A percentile compares a stretch with the other conserved stretches of the same genome.
Conservation (phyloP, 78 protist species). For the Chrysochromulina tobinii region DNA sequence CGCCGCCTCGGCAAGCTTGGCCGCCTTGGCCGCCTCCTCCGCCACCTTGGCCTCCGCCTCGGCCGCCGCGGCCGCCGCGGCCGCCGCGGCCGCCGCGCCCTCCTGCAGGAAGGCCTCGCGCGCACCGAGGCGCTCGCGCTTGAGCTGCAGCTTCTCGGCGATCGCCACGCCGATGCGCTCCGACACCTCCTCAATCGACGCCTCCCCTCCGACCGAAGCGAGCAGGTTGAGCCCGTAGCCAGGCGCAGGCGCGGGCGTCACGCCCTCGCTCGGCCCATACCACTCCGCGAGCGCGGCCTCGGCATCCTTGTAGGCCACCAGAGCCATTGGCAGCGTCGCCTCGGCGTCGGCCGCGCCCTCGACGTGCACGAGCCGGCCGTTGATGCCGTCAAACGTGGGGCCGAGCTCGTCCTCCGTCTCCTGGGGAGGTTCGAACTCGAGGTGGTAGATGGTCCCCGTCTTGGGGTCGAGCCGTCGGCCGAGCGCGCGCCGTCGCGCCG, state of each 20-base stretch:
- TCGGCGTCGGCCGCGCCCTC: neutral
- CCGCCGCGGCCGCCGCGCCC: slow-evolving; percentile 1
- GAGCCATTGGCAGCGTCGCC: slow-evolving; percentile 3
- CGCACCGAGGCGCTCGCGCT: neutral
- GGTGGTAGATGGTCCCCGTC: slow-evolving; percentile 17
- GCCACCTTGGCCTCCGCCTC: neutral
- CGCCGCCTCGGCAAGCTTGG: neutral
- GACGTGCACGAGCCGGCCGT: slow-evolving; percentile 23
- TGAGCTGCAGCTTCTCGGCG: neutral
- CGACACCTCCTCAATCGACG: neutral
- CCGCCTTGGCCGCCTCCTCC: neutral
- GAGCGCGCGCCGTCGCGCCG: slow-evolving; percentile 23
- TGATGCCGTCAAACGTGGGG: neutral
- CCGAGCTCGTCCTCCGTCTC: neutral
- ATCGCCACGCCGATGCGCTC: neutral
- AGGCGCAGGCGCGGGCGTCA: too few species aligned
- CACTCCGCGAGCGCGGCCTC: neutral
- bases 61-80: neutral
- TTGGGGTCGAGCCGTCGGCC: slow-evolving; percentile 35
- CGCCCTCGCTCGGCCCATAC: neutral
- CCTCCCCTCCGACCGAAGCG: neutral
- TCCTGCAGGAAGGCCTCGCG: neutral
- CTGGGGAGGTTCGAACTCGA: slow-evolving; percentile 32
- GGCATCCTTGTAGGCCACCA: neutral
- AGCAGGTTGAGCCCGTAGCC: neutral